Conservation (phyloP, 768 basidiomycete genomes). For the Austroboletus eburneus region DNA sequence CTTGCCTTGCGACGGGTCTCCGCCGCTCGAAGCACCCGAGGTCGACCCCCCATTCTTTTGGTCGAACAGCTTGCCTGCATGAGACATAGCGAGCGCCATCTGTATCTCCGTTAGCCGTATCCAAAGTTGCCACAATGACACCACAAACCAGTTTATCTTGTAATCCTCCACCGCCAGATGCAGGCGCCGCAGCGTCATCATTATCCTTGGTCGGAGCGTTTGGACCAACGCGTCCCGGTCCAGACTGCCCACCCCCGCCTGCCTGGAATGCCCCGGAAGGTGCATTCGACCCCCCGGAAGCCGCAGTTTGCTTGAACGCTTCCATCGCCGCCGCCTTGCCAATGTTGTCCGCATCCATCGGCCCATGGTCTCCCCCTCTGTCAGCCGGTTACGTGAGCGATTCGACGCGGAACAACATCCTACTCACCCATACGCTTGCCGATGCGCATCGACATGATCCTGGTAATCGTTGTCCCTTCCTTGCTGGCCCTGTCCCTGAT, state of each 20-base stretch:
- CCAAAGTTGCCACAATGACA: neutral
- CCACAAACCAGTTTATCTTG: constrained; percentile 30
- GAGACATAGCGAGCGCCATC: constrained; percentile 31
- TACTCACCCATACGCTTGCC: constrained; percentile 30
- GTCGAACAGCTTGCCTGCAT: constrained; percentile 30
- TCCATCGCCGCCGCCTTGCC: constrained; percentile 30
- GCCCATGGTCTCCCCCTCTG: constrained; percentile 18
- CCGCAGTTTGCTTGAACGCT: constrained; percentile 27
- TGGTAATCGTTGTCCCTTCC: constrained; percentile 8
- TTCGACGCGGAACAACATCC: neutral
- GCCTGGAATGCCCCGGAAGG: constrained; percentile 20
- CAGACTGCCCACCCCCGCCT: neutral
- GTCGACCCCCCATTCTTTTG: constrained; percentile 26
- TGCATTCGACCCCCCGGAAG: constrained; percentile 3
- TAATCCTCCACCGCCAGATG: constrained; percentile 11
- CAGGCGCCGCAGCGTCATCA: constrained; percentile 10
- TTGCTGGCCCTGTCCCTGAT: constrained; percentile 11
- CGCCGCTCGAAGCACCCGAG: neutral
- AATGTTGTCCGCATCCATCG: constrained; percentile 26
- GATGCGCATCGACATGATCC: constrained; percentile 24
- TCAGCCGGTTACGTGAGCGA: neutral
- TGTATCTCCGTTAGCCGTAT: constrained; percentile 2
- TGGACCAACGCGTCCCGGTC: constrained; percentile 1
- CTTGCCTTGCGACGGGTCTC: constrained; percentile 17
- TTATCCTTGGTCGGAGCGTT: neutral